These are phyloP conservation scores for Eucommia ulmoides DNA, from an alignment of 257 asterid species.

Conservation along the genomic window DNA sequence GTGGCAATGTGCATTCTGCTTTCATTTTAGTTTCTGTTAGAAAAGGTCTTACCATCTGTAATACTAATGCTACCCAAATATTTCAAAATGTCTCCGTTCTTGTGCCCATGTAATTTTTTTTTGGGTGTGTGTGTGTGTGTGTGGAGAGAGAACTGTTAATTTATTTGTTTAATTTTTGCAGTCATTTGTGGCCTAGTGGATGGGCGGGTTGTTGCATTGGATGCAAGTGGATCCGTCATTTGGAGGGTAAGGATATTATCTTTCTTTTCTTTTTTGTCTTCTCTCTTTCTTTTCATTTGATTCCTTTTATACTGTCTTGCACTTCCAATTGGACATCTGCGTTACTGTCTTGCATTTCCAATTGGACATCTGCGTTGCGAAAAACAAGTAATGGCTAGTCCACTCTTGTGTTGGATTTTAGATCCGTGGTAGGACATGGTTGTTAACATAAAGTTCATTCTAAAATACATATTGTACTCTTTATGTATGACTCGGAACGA, in stretches of 20 bases:
- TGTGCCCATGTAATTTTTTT: constrained; percentile 5
- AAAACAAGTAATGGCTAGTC: no score
- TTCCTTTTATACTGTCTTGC: constrained; percentile 7
- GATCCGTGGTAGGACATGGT: neutral
- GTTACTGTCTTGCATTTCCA: no score
- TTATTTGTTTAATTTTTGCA: constrained; percentile 22
- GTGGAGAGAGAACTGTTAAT: constrained; percentile 7
- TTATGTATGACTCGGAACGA: no score
- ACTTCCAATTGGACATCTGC: constrained; percentile 1
- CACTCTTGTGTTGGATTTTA: no score
- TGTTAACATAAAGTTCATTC: neutral
- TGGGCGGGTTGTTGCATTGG: constrained; percentile 50
- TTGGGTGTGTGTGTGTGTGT: constrained; percentile 4
- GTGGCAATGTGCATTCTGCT: no score
- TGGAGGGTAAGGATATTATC: constrained; percentile 87
- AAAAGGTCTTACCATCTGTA: no score
- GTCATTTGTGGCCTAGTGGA: constrained; percentile 87
- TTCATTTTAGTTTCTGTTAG: no score
- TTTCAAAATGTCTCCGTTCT: constrained; percentile 2
- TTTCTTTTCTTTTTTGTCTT: no score
- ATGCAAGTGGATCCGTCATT: constrained; percentile 43
- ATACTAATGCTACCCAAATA: no score
- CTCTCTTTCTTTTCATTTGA: no score
- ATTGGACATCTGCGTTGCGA: no score
- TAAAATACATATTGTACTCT: neutral